Conservation (phyloP, 768 basidiomycete species). For the Boletus patriciae region DNA sequence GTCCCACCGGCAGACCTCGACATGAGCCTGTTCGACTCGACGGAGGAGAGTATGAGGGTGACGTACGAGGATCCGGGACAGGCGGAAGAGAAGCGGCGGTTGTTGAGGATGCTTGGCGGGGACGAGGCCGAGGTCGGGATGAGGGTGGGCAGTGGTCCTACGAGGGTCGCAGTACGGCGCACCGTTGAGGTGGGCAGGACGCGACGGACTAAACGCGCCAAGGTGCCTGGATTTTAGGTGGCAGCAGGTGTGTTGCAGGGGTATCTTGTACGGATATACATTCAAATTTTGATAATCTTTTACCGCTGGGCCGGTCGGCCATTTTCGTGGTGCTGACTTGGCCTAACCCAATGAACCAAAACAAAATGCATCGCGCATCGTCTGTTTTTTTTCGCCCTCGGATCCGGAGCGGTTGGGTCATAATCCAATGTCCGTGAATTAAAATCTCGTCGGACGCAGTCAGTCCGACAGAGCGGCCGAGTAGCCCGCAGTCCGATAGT, state of each 20-base stretch:
- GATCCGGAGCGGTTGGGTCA: too few relatives aligned
- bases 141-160: slow-evolving; percentile 13
- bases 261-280: slow-evolving; percentile 4
- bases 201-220: slow-evolving; percentile 14
- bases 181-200: neutral
- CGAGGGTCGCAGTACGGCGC: slow-evolving; percentile 23
- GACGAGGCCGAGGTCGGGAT: slow-evolving; percentile 11
- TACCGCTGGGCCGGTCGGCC: too few relatives aligned
- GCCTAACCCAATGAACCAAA: neutral
- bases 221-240: slow-evolving; percentile 8
- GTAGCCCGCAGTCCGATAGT: too few relatives aligned
- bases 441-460: too few relatives aligned
- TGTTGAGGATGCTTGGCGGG: slow-evolving; percentile 53
- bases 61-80: slow-evolving; percentile 70
- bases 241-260: neutral
- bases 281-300: neutral
- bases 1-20: slow-evolving; percentile 24
- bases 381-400: too few relatives aligned
- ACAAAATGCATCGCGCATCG: too few relatives aligned
- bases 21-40: slow-evolving; percentile 30
- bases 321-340: neutral
- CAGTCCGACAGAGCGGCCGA: too few relatives aligned
- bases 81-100: slow-evolving; percentile 53
- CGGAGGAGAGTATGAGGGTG: slow-evolving; percentile 54
- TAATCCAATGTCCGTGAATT: too few relatives aligned